phyloP scores from a whole-genome alignment of 176 grass and related monocot genomes.

The Hyparrhenia diplandra region DNA sequence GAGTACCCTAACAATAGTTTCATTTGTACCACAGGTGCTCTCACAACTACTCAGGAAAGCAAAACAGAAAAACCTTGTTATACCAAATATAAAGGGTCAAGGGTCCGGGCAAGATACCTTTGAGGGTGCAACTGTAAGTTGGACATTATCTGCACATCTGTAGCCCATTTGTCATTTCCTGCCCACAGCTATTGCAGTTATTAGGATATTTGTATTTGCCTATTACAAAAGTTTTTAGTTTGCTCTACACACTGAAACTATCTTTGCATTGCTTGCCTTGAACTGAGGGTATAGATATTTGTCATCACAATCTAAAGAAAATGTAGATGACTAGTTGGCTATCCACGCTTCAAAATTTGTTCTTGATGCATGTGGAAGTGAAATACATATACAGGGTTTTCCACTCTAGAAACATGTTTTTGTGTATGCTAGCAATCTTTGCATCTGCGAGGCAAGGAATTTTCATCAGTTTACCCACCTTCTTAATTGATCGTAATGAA shows the following conservation, averaged over 20 bases:
- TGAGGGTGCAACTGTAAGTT: constrained; percentile 99
- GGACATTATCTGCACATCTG: constrained; percentile 6
- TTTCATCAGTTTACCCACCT: not conserved
- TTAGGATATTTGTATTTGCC: not conserved
- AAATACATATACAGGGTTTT: not conserved
- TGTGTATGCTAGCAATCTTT: not conserved
- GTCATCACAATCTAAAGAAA: constrained; percentile 4
- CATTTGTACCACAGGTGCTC: constrained; percentile 59
- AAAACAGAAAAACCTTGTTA: constrained; percentile 92
- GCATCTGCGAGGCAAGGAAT: not conserved
- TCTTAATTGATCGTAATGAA: not conserved
- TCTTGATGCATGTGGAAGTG: not conserved
- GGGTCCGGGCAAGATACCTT: constrained; percentile 78
- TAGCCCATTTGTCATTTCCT: not conserved
- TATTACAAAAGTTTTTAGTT: not conserved
- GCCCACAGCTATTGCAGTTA: constrained; percentile 7
- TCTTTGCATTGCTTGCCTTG: constrained; percentile 19
- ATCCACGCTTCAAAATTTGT: not conserved
- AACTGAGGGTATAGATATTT: constrained; percentile 9
- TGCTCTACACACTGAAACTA: not conserved
- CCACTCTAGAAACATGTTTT: not conserved
- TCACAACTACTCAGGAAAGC: constrained; percentile 95
- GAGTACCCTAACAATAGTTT: constrained; percentile 31
- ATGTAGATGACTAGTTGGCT: not conserved
- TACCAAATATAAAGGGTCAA: constrained; percentile 97